Evolutionary conservation across 2,329 filamentous ascomycete genomes (phyloP).

Genomic region (Fusarium liriodendri): DNA sequence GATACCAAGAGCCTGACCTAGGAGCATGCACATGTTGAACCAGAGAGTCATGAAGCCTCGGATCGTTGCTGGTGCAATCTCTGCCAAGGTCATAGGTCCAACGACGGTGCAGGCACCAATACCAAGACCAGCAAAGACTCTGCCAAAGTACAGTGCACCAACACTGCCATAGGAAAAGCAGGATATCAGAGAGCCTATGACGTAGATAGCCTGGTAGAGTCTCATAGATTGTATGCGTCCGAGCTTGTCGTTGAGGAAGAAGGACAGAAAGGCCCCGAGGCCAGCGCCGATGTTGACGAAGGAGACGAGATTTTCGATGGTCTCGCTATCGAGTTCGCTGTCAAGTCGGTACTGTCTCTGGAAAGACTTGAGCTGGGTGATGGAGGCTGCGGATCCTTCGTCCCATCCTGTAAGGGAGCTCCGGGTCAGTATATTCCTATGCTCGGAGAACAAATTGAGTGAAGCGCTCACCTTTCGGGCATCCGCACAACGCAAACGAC

Average conservation of each 20-base stretch:
- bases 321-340: not conserved
- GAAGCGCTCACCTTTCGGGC: not conserved
- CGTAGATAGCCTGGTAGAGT: not conserved
- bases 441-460: too few species aligned
- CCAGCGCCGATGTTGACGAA: slow-evolving; percentile 12
- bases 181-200: not conserved
- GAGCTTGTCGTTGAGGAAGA: slow-evolving; percentile 8
- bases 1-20: slow-evolving; percentile 25
- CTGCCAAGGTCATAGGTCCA: slow-evolving; percentile 28
- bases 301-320: slow-evolving; percentile 4
- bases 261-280: slow-evolving; percentile 5
- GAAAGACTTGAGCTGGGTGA: not conserved
- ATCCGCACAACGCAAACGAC: not conserved
- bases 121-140: slow-evolving; percentile 31
- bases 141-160: slow-evolving; percentile 20
- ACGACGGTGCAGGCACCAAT: slow-evolving; percentile 32
- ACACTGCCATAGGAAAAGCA: not conserved
- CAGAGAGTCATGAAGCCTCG: slow-evolving; percentile 32
- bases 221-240: not conserved
- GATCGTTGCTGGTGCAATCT: slow-evolving; percentile 29
- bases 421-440: too few species aligned
- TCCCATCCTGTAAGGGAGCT: not conserved
- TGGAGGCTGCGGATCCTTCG: not conserved
- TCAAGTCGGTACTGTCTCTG: not conserved
- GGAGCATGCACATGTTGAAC: slow-evolving; percentile 27